A percentile compares a stretch with the other conserved stretches of the same genome.
Conservation (phyloP, 139 green algal genomes). For the Chlamydomonas sphaeroides region DNA sequence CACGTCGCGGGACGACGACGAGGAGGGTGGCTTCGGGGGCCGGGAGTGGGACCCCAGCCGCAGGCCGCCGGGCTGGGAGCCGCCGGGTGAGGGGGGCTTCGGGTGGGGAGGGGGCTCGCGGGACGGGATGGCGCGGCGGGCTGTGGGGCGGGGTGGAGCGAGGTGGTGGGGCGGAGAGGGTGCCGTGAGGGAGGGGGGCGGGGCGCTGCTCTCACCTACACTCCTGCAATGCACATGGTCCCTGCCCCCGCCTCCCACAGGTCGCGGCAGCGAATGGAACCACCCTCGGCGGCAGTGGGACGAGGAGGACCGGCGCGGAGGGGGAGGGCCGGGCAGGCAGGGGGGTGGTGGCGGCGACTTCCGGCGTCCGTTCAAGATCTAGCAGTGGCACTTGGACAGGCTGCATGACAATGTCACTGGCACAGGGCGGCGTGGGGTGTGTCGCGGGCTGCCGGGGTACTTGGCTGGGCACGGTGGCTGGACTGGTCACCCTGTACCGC, state of each 20-base stretch:
- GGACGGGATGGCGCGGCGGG: no score
- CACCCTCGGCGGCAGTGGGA: conserved; percentile 40
- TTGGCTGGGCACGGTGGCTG: no score
- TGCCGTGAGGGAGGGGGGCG: no score
- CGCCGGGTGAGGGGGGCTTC: conserved; percentile 5
- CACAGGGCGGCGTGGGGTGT: no score
- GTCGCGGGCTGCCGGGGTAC: no score
- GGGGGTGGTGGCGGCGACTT: conserved; percentile 25
- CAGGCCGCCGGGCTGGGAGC: conserved; percentile 2
- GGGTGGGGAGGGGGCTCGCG: not conserved
- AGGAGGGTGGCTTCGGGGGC: not conserved
- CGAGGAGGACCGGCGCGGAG: conserved; percentile 20
- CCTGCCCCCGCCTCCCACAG: not conserved
- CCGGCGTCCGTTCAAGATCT: conserved; percentile 38
- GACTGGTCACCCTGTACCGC: no score
- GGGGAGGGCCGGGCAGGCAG: not conserved
- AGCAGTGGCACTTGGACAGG: no score
- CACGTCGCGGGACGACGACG: conserved; percentile 12
- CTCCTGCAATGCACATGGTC: no score
- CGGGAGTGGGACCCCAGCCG: conserved; percentile 27
- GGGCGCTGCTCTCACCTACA: no score
- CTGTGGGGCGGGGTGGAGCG: no score
- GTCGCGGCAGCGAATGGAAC: conserved; percentile 29
- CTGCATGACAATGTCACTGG: no score
- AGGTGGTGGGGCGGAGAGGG: no score